phyloP scores from a whole-genome alignment of 139 green algal genomes.

The Coelastrella sp. region DNA sequence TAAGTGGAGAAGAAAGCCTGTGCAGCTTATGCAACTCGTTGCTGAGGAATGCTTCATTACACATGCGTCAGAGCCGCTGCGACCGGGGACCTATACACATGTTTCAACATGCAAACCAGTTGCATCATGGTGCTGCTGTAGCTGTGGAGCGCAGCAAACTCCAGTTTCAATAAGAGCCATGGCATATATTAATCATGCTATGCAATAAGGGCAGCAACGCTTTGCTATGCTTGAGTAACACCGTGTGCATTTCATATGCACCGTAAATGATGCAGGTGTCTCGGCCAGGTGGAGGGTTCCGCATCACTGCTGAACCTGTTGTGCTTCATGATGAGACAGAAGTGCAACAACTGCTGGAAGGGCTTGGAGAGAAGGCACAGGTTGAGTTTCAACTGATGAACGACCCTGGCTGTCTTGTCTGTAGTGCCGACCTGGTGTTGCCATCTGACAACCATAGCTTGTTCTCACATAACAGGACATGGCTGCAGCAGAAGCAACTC shows the following conservation, averaged over 20 bases:
- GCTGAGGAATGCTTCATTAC: neutral
- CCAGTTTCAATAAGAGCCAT: no score
- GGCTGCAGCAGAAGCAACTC: no score
- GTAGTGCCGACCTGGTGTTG: no score
- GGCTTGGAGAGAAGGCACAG: neutral
- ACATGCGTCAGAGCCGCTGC: neutral
- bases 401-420: no score
- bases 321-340: conserved; percentile 30
- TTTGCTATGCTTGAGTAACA: neutral
- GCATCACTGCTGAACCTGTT: conserved; percentile 16
- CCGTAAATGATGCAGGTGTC: conserved; percentile 35
- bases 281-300: conserved; percentile 26
- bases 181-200: neutral
- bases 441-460: no score
- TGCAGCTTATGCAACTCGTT: neutral
- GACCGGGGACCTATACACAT: neutral
- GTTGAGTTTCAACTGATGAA: neutral
- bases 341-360: conserved; percentile 17
- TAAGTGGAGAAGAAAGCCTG: neutral
- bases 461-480: no score
- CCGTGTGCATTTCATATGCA: no score
- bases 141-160: no score
- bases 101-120: neutral
- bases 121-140: neutral
- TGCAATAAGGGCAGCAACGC: neutral